Evolutionary conservation across 768 basidiomycete species (phyloP), one percentile per base, ranked within the genome.

Genomic region (Lactarius deliciosus): DNA sequence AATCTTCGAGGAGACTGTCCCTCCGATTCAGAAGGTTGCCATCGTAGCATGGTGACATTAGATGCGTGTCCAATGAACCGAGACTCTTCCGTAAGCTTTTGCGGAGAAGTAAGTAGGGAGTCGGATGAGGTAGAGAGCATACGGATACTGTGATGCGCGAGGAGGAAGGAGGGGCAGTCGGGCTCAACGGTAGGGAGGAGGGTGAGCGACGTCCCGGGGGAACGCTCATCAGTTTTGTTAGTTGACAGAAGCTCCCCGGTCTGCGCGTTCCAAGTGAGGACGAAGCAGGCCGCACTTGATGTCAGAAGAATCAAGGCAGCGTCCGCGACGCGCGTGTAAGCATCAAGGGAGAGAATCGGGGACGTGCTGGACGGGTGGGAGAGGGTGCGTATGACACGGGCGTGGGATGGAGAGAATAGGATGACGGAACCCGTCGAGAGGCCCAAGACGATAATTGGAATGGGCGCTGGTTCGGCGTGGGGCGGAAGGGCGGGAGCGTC

Each of bases 11-110:
- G 77, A 10, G 80, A 70, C 59, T 78, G 76, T 34, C 73, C 71
- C 65, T 77, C 74, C 6, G 43, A n/a, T 32, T 62, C 57, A 18
- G 79, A 79, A 15, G 72, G 73, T 60, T 82, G 82, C 86, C 87
- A 89, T 63, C 79, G 78, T 15, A 87, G 71, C 34, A 76, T 75
- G 68, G 78, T 82, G 66, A 86, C 77, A 9, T 82, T 76, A 25
- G 88, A 86, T 5, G 86, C 85, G 71, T 90, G 89, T 0, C 89
- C 89, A 22, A 84, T 87, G 68, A 88, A 88, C 13, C 80, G 80
- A 3, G 83, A 81, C 7, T 82, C 45, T 67, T 81, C 79, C 56
- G 74, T 76, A 18, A 82, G 81, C 74, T 81, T 83, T 72, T 78
- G 78, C 20, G 77, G 64, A 41, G 79, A 74, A 57, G 77, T 47